Base-by-base conservation (phyloP, 192 early-diverging fungal species). In the Ramicandelaber brevisporus region DNA sequence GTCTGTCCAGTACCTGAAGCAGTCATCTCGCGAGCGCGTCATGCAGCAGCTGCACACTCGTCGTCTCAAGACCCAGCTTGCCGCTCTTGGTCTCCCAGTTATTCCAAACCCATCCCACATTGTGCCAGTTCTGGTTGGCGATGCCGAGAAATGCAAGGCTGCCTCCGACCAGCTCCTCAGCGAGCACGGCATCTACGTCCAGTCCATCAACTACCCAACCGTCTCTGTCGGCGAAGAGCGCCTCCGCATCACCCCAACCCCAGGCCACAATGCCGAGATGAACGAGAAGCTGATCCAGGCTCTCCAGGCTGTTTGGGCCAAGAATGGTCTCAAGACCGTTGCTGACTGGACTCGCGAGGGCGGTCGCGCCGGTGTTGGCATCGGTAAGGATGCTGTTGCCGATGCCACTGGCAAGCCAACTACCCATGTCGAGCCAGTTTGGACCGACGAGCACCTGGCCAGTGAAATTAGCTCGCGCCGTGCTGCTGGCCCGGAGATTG, bases 51-150 rank as follows among this genome's bases (percentile, higher is more conserved):
- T 81, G 31, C 76, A 98, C 55, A 84, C 74, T 38, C 75, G 82
- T 21, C 44, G 61, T 25, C 68, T 98, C 36, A 98, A 98, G 62
- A 45, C 59, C 17, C 69, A 65, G 12, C 48, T 98, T 34, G 68
- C 57, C 21, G 50, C 61, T 10, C 56, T 79, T 14, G 86, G 76
- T 31, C 89, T 98, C 40, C 92, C 92, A 13, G 92, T 93, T 10
- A 67, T 90, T 22, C 92, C 92, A 43, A 98, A 98, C 57, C 92
- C 92, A 13, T 87, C 82, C 43, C 92, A 98, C 53, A 98, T 98
- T 57, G 92, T 98, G 26, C 92, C 92, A 14, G 83, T 98, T 14
- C 70, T 98, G 29, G 71, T 98, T 12, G 92, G 92, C 28, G 82
- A 98, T 45, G 92, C 92, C 31, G 87, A 88, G 37, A 62, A 65